These are phyloP conservation scores for Plasmodium gallinaceum DNA, from an alignment of 169 alveolate species.

Conservation along the genomic window DNA sequence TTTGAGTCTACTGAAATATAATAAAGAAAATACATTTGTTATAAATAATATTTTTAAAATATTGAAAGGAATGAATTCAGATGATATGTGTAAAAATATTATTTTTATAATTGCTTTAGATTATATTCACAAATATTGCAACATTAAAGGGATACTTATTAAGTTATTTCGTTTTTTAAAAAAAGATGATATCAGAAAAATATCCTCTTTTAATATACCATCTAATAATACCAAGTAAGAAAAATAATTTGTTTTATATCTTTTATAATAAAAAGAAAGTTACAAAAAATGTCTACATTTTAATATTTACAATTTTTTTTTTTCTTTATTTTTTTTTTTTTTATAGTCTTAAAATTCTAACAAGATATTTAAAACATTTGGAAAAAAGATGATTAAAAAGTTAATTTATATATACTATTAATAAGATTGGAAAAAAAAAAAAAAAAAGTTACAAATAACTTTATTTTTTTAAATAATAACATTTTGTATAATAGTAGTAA, in stretches of 20 bases:
- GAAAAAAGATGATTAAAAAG: neutral
- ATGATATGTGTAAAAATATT: neutral
- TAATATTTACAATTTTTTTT: neutral
- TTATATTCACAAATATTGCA: neutral
- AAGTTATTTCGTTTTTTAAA: constrained; percentile 9
- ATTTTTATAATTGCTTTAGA: constrained; percentile 15
- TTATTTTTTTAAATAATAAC: too few species aligned
- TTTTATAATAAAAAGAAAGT: neutral
- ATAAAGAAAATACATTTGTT: neutral
- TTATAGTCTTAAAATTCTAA: neutral
- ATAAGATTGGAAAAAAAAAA: too few species aligned
- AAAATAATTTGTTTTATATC: neutral
- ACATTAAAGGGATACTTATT: neutral
- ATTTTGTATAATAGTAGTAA: too few species aligned
- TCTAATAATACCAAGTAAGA: neutral
- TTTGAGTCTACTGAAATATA: constrained; percentile 1
- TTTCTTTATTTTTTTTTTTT: neutral
- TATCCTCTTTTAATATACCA: neutral
- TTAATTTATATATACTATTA: too few species aligned
- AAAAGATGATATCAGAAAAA: neutral
- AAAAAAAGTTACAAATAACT: too few species aligned
- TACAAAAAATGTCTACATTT: neutral
- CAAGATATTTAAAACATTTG: neutral
- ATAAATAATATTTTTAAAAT: constrained; percentile 10
- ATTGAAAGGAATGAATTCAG: neutral